Conservation (phyloP, 2,329 filamentous ascomycete species). For the Cladorrhinum sp. region DNA sequence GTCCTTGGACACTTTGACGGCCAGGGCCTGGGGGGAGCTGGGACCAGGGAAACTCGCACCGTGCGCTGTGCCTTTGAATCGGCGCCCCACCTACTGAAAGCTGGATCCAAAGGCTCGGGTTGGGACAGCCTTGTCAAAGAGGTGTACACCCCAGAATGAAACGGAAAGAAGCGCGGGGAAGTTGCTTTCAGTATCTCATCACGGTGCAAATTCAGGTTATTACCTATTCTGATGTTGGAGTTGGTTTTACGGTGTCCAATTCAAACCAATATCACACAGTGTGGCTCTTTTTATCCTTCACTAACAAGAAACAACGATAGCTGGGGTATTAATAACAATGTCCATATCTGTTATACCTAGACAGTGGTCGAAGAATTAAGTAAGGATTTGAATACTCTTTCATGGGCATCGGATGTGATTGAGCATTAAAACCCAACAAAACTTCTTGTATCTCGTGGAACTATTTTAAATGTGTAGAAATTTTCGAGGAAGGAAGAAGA, state of each 20-base stretch:
- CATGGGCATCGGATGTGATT: too few relatives aligned
- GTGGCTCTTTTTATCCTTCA: background rate
- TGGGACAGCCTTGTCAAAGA: background rate
- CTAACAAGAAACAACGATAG: too few relatives aligned
- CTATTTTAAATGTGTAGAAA: too few relatives aligned
- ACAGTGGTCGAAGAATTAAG: too few relatives aligned
- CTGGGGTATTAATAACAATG: too few relatives aligned
- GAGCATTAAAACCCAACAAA: too few relatives aligned
- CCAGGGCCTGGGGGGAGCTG: too few relatives aligned
- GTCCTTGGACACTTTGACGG: background rate
- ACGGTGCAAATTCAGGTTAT: background rate
- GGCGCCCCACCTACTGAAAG: background rate
- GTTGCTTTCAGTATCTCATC: background rate
- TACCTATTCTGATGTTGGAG: background rate
- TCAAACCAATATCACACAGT: background rate
- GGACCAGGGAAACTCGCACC: slow-evolving; percentile 7
- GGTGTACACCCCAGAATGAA: background rate
- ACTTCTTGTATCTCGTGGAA: too few relatives aligned
- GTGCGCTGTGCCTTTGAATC: background rate
- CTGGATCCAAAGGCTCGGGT: background rate
- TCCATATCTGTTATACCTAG: too few relatives aligned
- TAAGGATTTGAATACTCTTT: too few relatives aligned
- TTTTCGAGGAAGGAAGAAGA: too few relatives aligned
- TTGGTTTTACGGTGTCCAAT: background rate
- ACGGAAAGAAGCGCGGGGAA: background rate